Base-by-base conservation (phyloP, 441 rosid genomes). In the Arabidopsis hybrid region DNA sequence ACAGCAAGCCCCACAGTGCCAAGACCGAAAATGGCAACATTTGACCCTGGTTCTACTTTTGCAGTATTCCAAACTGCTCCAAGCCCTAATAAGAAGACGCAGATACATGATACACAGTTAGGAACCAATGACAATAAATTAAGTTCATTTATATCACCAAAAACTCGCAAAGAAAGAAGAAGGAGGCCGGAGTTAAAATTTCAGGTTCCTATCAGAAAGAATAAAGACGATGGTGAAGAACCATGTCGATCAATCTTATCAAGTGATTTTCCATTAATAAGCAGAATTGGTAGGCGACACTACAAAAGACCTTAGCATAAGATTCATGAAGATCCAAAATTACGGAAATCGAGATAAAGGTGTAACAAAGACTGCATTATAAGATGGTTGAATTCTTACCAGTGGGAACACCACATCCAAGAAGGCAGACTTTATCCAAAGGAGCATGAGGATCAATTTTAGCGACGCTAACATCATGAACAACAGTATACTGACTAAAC, bases 11-110 rank as follows among this genome's bases (percentile, higher is more conserved):
- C 99, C 73, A 95, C 91, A 36, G 97, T 92, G 5, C 98, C 98
- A 81, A 92, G 98, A 77, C 98, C 99, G 60, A 95, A 95, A 74
- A 95, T 74, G 64, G 98, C 96, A 38, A 95, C 99, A 78, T 71
- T 86, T 10, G 93, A 89, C 67, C 96, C 98, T 26, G 92, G 65
- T 80, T 91, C 98, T n/a, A 94, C 98, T 86, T 94, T 91, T 69
- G 98, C 98, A 13, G 98, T 88, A 78, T 94, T 91, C 98, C 98
- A 94, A 70, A 94, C 98, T 60, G 98, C 98, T 83, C 98, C 98
- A 77, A 94, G 94, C 6, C 98, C 96, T 94, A 62, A 60, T 5
- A n/a, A n/a, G n/a, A 31, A 0, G 49, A 60, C 7, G 1, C 67
- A 78, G 16, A 66, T 4, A 72, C 69, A 52, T 9, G 14, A 72